Evolutionary conservation across 352 stramenopile species (phyloP).

Genomic region (Pilasporangium apinafurcum): DNA sequence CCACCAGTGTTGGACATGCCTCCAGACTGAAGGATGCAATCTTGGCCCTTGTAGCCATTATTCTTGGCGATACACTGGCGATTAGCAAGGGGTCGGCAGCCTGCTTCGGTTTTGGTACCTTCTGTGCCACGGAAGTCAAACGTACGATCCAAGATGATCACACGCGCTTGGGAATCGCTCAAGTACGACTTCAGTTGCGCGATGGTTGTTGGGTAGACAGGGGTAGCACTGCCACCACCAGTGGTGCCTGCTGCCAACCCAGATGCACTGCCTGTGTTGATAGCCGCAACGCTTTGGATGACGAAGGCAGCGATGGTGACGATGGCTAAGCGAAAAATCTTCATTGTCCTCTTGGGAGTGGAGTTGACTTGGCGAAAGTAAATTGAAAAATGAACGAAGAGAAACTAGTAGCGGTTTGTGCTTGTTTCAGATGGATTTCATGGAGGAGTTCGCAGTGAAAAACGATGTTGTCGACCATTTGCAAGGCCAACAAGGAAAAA

Average conservation of each 20-base stretch:
- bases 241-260: conserved; percentile 24
- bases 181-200: conserved; percentile 36
- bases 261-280: conserved; percentile 4
- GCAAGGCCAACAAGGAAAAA: too few relatives aligned
- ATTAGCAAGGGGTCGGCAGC: conserved; percentile 32
- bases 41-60: conserved; percentile 42
- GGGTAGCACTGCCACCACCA: conserved; percentile 18
- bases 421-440: too few relatives aligned
- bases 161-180: conserved; percentile 22
- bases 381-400: too few relatives aligned
- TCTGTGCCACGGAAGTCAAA: conserved; percentile 52
- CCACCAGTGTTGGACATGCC: conserved; percentile 45
- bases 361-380: too few relatives aligned
- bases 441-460: too few relatives aligned
- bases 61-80: conserved; percentile 41
- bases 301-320: conserved; percentile 1
- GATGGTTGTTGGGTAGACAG: conserved; percentile 29
- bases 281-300: background rate
- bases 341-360: too few relatives aligned
- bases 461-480: too few relatives aligned
- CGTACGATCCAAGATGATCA: conserved; percentile 43
- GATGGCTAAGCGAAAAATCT: background rate
- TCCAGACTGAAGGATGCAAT: conserved; percentile 47
- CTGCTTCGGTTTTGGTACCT: conserved; percentile 34
- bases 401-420: too few relatives aligned